These are phyloP conservation scores for Botryotinia convoluta DNA, from an alignment of 2,329 filamentous ascomycete species.

Conservation along the genomic window DNA sequence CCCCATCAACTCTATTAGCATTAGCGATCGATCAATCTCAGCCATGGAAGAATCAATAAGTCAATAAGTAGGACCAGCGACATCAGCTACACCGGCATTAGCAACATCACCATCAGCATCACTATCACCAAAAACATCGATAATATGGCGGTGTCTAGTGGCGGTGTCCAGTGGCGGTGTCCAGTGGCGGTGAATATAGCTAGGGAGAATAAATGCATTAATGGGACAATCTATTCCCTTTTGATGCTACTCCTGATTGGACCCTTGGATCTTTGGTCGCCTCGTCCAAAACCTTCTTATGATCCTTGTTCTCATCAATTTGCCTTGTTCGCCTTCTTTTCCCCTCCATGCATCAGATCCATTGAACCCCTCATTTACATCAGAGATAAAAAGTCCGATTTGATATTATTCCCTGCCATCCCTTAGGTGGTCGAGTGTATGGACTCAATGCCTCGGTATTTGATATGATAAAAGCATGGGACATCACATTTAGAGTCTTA, in stretches of 20 bases:
- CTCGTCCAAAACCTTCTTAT: not conserved
- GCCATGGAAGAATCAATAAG: not conserved
- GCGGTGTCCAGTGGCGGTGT: constrained; percentile 9
- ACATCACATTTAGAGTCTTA: not conserved
- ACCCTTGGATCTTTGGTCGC: not conserved
- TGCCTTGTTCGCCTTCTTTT: not conserved
- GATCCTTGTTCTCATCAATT: not conserved
- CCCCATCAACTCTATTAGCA: not conserved
- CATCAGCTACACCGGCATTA: not conserved
- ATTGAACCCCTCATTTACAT: not conserved
- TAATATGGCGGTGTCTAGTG: not conserved
- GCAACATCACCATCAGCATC: not conserved
- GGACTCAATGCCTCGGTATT: too few species aligned
- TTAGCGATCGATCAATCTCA: not conserved
- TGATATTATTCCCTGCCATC: not conserved
- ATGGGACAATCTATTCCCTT: not conserved
- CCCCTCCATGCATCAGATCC: constrained; percentile 5
- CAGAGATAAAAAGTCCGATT: not conserved
- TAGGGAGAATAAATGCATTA: not conserved
- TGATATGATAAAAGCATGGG: not conserved
- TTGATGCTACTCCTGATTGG: not conserved
- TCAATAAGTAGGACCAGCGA: not conserved
- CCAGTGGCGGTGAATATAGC: constrained; percentile 7
- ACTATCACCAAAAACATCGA: not conserved
- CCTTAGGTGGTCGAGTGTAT: not conserved